Evolutionary conservation across 352 stramenopile species (phyloP).

Genomic region (Pythium phragmiticola): DNA sequence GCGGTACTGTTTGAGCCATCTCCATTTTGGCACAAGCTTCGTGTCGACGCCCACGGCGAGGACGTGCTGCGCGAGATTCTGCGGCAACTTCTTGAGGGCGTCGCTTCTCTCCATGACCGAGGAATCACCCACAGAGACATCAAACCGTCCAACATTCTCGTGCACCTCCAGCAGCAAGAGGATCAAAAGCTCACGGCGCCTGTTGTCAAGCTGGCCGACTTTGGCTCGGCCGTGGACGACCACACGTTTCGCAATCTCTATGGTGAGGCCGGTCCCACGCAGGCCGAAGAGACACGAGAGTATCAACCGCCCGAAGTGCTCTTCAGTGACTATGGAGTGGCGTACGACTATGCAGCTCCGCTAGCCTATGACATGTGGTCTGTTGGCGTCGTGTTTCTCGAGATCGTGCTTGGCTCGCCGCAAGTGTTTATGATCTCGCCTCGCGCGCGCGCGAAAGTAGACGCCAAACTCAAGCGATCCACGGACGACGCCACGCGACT

Average conservation of each 20-base stretch:
- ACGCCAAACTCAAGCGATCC: conserved; percentile 62
- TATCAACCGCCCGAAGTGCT: conserved; percentile 95
- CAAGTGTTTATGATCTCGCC: conserved; percentile 81
- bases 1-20: conserved; percentile 71
- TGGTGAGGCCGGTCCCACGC: conserved; percentile 61
- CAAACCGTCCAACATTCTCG: conserved; percentile 80
- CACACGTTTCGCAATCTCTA: conserved; percentile 81
- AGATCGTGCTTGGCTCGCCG: conserved; percentile 94
- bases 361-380: conserved; percentile 90
- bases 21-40: conserved; percentile 75
- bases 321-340: conserved; percentile 51
- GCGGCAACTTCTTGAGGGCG: conserved; percentile 90
- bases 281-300: conserved; percentile 92
- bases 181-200: conserved; percentile 10
- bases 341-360: conserved; percentile 60
- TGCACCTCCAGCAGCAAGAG: conserved; percentile 26
- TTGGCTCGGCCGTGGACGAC: conserved; percentile 85
- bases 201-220: conserved; percentile 82
- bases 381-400: conserved; percentile 95
- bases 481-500: conserved; percentile 32
- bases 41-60: conserved; percentile 49
- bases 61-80: conserved; percentile 90
- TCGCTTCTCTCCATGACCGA: conserved; percentile 85
- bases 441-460: conserved; percentile 90
- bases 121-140: conserved; percentile 92